Evolutionary conservation across 768 basidiomycete species (phyloP).

Genomic region (Lactarius quietus): DNA sequence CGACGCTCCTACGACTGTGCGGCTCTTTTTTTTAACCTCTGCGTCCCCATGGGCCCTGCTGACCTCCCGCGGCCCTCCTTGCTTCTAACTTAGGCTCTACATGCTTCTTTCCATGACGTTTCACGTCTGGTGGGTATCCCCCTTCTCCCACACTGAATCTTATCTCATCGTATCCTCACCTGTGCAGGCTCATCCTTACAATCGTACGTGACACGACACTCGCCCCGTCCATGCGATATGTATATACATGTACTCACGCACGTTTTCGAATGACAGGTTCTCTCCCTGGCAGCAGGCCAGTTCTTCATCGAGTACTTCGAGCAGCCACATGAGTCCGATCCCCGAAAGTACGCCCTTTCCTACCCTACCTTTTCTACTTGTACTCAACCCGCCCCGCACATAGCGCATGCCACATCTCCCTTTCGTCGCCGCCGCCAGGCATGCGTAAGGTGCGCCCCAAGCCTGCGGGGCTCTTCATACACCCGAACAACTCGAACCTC

Average conservation of each 20-base stretch:
- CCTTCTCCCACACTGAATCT: neutral
- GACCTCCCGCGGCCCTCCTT: neutral
- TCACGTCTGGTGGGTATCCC: conserved; percentile 54
- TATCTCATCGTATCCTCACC: neutral
- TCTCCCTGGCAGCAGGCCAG: conserved; percentile 55
- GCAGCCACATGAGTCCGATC: conserved; percentile 28
- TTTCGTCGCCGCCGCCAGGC: neutral
- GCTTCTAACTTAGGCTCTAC: conserved; percentile 51
- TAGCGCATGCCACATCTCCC: conserved; percentile 12
- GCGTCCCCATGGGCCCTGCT: neutral
- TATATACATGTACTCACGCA: neutral
- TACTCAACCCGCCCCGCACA: neutral
- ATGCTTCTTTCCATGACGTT: conserved; percentile 75
- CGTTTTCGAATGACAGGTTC: conserved; percentile 39
- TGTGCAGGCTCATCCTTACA: conserved; percentile 45
- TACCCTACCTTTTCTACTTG: neutral
- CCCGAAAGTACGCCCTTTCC: conserved; percentile 12
- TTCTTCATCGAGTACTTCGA: conserved; percentile 49
- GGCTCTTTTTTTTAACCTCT: conserved; percentile 27
- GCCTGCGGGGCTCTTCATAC: conserved; percentile 49
- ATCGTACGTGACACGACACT: conserved; percentile 38
- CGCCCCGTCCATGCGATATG: neutral
- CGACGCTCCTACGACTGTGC: conserved; percentile 61
- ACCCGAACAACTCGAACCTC: conserved; percentile 58
- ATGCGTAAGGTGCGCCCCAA: conserved; percentile 42